Evolutionary conservation across 129 eudicot genomes (phyloP).

Genomic region (Artemisia argyi): DNA sequence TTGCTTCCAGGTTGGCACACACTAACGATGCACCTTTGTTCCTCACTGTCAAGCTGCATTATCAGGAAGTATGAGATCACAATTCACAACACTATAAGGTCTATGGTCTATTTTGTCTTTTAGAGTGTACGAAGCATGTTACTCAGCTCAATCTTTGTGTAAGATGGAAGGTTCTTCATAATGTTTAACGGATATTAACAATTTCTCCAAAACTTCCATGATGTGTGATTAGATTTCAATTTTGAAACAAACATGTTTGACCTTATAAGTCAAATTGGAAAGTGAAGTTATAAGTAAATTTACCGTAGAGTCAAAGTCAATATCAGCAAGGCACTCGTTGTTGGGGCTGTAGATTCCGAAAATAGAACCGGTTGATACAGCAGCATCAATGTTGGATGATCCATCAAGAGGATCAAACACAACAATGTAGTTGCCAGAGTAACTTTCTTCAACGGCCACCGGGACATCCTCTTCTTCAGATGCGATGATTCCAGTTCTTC

Average conservation of each 20-base stretch:
- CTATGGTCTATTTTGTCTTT: slow-evolving; percentile 8
- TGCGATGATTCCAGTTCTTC: slow-evolving; percentile 96
- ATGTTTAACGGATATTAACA: neutral
- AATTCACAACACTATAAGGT: too few species aligned
- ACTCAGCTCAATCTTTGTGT: neutral
- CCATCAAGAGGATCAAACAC: slow-evolving; percentile 99
- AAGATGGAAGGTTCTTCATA: neutral
- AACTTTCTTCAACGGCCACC: slow-evolving; percentile 97
- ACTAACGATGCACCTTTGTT: slow-evolving; percentile 70
- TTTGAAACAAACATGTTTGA: neutral
- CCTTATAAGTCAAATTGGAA: neutral
- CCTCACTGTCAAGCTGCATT: slow-evolving; percentile 63
- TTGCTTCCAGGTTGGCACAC: slow-evolving; percentile 95
- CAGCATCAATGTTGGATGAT: slow-evolving; percentile 97
- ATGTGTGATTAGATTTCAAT: neutral
- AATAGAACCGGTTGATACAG: slow-evolving; percentile 97
- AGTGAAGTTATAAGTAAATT: neutral
- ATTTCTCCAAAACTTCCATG: neutral
- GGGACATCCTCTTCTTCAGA: slow-evolving; percentile 99
- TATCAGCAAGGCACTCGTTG: slow-evolving; percentile 80
- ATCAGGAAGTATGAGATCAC: too few species aligned
- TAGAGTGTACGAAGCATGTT: neutral
- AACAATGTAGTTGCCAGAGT: slow-evolving; percentile 98
- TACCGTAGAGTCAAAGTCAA: slow-evolving; percentile 53
- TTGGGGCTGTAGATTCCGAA: slow-evolving; percentile 96